Conservation (phyloP, 208 protist species). For the Crithidia sp. region DNA sequence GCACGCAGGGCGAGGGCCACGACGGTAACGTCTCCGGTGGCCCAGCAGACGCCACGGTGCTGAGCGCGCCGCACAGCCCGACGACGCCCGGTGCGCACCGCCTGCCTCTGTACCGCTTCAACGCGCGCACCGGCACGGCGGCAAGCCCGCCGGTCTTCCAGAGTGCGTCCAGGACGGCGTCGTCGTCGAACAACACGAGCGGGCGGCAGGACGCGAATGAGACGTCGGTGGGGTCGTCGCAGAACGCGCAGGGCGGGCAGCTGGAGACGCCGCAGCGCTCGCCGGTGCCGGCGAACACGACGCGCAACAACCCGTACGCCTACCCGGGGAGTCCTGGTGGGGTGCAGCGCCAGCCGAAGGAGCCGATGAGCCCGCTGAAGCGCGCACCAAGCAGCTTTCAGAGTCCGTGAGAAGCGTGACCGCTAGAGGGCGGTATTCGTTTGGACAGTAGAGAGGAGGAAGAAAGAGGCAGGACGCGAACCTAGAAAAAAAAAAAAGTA, state of each 20-base stretch:
- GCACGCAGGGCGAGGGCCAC: slow-evolving; percentile 5
- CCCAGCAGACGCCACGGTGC: neutral
- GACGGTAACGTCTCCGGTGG: neutral
- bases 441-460: neutral
- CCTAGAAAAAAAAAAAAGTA: too few relatives aligned
- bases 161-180: neutral
- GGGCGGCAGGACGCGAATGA: slow-evolving; percentile 1
- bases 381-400: slow-evolving; percentile 1
- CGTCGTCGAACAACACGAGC: slow-evolving; percentile 18
- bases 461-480: neutral
- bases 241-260: neutral
- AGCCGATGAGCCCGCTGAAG: slow-evolving; percentile 27
- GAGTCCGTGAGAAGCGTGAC: neutral
- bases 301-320: slow-evolving; percentile 30
- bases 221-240: neutral
- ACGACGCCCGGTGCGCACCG: slow-evolving; percentile 5
- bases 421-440: neutral
- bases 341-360: slow-evolving; percentile 15
- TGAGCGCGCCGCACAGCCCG: slow-evolving; percentile 20
- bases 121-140: neutral
- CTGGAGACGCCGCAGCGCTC: neutral
- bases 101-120: slow-evolving; percentile 18
- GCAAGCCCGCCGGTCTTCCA: slow-evolving; percentile 1
- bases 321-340: slow-evolving; percentile 4
- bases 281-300: neutral